Evolutionary conservation across 805 yeast species (phyloP), one percentile per base, ranked within the genome.

Genomic region (Candida tallmaniae): DNA sequence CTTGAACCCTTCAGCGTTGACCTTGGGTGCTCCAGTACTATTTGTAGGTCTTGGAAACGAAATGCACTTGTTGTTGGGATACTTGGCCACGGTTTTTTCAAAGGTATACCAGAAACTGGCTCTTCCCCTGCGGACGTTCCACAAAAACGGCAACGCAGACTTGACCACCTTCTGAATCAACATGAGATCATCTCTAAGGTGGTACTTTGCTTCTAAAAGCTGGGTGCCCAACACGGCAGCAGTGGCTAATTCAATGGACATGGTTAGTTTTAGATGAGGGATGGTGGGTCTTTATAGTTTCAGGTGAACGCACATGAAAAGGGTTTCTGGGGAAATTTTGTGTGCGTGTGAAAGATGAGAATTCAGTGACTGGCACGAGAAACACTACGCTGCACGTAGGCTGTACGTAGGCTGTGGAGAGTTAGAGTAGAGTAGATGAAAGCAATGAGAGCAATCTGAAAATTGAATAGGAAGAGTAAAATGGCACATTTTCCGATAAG

Each of bases 61-160:
- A n/a, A 89, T 52, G 1, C 90, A 94, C 12, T 58, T 50, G 24
- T 67, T 67, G 42, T 76, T 56, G 4, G 82, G 77, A 42, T 73
- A 48, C 35, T 58, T 54, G 17, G 50, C 36, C 3, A 70, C 88
- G n/a, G 72, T 58, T 18, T 59, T 44, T 45, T 83, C 94, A 45
- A 87, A 76, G 12, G 60, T 44, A 53, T 84, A 80, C 88, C 93
- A 87, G 47, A 73, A 71, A 46, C 80, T 78, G 34, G 80, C 75
- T 35, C 56, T 61, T 25, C 67, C 68, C 17, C 66, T 48, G 25
- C 51, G 50, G 10, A 54, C 47, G 32, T 52, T 52, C 44, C 57
- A 57, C 7, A 63, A 54, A 44, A 69, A 79, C 2, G 67, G 67
- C 9, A 65, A 37, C 4, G 70, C 70, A 21, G 56, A 52, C 21